Evolutionary conservation across 140 eudicot genomes (phyloP), one percentile per base, ranked within the genome.

Genomic region (Bidens hawaiensis): DNA sequence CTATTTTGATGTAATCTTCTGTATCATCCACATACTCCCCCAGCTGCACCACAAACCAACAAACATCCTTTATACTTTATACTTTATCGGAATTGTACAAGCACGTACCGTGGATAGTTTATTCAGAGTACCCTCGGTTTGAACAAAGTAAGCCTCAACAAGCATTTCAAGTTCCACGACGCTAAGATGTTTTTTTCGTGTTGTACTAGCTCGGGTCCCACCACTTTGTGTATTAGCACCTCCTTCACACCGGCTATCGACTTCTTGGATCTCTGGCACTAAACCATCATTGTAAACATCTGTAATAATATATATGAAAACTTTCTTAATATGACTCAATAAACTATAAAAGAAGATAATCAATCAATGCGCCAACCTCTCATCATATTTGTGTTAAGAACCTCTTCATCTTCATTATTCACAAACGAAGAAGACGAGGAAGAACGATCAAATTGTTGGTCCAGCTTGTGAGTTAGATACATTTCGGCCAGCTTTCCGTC

Each of bases 1-100:
- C 79, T 9, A 82, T 85, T 69, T 85, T 85, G 67, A 85, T 79
- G 78, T 85, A 85, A 30, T 85, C 94, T 69, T 79, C 94, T 5
- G 89, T 82, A 80, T 82, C 89, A 51, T 82, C 89, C 9, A 82
- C 94, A 60, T 82, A 82, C 76, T 85, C 89, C 81, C 86, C 64
- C 69, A 85, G 79, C 95, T 82, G 36, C 24, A 30, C 25, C 47
- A 60, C 53, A 47, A 17, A 16, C 51, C 15, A n/a, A n/a, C 26
- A 47, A 47, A 6, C 53, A 18, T 38, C 23, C 53, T 7, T 18
- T 6, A 17, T 47, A 47, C 14, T 47, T n/a, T n/a, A n/a, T n/a
- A n/a, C n/a, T n/a, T n/a, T n/a, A n/a, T n/a, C n/a, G n/a, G n/a
- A n/a, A n/a, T n/a, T n/a, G n/a, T n/a, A n/a, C n/a, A n/a, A n/a